Conservation (phyloP, 495 filamentous ascomycete genomes). For the Hyaloscypha hepaticicola region DNA sequence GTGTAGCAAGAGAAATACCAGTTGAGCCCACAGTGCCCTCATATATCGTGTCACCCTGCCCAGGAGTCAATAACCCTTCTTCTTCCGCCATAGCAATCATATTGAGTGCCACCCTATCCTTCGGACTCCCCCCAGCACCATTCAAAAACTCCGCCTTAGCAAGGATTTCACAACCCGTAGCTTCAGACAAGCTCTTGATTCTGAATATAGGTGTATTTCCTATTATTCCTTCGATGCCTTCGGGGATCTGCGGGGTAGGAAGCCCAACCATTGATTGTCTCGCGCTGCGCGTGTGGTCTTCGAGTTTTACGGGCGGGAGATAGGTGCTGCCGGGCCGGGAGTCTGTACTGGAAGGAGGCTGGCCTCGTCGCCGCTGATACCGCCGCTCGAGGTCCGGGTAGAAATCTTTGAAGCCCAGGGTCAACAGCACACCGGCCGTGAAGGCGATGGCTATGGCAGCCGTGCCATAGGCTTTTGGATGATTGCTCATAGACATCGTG, state of each 20-base stretch:
- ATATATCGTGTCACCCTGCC: conserved; percentile 89
- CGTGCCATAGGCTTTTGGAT: conserved; percentile 55
- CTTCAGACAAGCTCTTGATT: conserved; percentile 84
- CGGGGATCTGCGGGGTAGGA: conserved; percentile 31
- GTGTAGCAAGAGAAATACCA: conserved; percentile 86
- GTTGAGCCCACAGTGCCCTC: conserved; percentile 96
- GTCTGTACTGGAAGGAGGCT: conserved; percentile 10
- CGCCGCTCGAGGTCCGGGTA: conserved; percentile 66
- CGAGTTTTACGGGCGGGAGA: conserved; percentile 44
- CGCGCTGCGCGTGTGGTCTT: conserved; percentile 43
- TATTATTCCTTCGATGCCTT: conserved; percentile 89
- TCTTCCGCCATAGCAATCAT: conserved; percentile 86
- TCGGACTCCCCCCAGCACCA: conserved; percentile 92
- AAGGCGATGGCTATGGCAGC: conserved; percentile 68
- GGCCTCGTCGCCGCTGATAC: conserved; percentile 45
- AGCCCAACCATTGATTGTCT: conserved; percentile 23
- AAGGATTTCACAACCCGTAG: conserved; percentile 89
- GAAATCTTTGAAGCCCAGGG: conserved; percentile 71
- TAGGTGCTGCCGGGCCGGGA: conserved; percentile 24
- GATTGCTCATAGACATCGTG: conserved; percentile 53
- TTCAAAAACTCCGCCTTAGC: conserved; percentile 97
- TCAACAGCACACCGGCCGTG: conserved; percentile 66
- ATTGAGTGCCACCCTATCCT: conserved; percentile 89
- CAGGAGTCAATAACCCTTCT: conserved; percentile 70
- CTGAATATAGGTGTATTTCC: conserved; percentile 89